A percentile compares a stretch with the other conserved stretches of the same genome.
phyloP scores from a whole-genome alignment of 106 monocot species.

The Acanthochlamys bracteata region DNA sequence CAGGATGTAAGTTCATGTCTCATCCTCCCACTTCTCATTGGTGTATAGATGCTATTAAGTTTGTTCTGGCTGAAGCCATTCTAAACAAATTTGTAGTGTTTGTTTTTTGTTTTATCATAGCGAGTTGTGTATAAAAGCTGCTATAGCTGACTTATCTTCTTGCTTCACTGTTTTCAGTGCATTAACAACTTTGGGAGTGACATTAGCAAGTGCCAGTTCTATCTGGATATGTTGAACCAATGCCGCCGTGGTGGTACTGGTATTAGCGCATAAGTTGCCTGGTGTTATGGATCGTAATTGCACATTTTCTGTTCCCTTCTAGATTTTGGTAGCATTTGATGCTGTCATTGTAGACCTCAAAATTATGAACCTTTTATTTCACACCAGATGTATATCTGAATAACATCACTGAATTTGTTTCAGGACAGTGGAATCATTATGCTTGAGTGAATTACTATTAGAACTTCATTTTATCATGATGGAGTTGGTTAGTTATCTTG shows the following conservation, averaged over 20 bases:
- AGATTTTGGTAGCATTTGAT: too few species aligned
- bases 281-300: neutral
- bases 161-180: slow-evolving; percentile 33
- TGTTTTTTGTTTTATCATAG: neutral
- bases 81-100: neutral
- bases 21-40: neutral
- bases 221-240: slow-evolving; percentile 85
- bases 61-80: neutral
- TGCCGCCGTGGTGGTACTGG: slow-evolving; percentile 56
- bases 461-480: too few species aligned
- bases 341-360: too few species aligned
- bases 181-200: slow-evolving; percentile 70
- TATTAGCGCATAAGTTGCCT: slow-evolving; percentile 13
- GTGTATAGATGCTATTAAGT: neutral
- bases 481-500: too few species aligned
- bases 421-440: too few species aligned
- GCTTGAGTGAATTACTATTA: too few species aligned
- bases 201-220: slow-evolving; percentile 92
- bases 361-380: too few species aligned
- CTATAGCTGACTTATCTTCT: neutral
- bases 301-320: too few species aligned
- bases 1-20: slow-evolving; percentile 61
- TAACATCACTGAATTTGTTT: too few species aligned
- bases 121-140: neutral
- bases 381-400: too few species aligned